Percentiles rank a stretch among this genome's conserved stretches.
Conservation (phyloP, 441 rosid species). For the Macaranga tanarius region DNA sequence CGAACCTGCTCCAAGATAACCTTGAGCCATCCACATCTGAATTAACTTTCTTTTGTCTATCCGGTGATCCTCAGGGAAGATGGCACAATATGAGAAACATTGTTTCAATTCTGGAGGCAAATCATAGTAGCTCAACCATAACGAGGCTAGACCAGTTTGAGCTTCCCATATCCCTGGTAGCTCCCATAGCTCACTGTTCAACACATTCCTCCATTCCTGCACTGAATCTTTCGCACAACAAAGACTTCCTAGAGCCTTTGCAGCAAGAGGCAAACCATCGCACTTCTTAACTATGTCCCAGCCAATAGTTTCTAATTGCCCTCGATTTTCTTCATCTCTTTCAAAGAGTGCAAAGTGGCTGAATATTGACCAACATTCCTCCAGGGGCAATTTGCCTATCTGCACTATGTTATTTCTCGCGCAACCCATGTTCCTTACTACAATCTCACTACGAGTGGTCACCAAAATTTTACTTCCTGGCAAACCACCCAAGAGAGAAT, state of each 20-base stretch:
- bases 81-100: slow-evolving; percentile 19
- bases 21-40: slow-evolving; percentile 19
- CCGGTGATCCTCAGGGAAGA: slow-evolving; percentile 6
- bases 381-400: background rate
- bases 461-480: slow-evolving; percentile 22
- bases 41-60: background rate
- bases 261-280: slow-evolving; percentile 18
- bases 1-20: background rate
- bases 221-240: background rate
- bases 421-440: background rate
- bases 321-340: background rate
- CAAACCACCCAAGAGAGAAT: background rate
- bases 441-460: slow-evolving; percentile 14
- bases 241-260: slow-evolving; percentile 16
- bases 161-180: background rate
- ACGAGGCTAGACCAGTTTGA: background rate
- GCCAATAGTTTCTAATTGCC: slow-evolving; percentile 1
- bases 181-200: slow-evolving; percentile 1
- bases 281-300: slow-evolving; percentile 2
- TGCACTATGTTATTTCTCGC: background rate
- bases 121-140: slow-evolving; percentile 14
- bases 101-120: background rate
- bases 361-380: slow-evolving; percentile 9
- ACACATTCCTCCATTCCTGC: background rate
- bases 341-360: slow-evolving; percentile 1